Evolutionary conservation across 495 filamentous ascomycete species (phyloP).

Genomic region (Cladorrhinum samala): DNA sequence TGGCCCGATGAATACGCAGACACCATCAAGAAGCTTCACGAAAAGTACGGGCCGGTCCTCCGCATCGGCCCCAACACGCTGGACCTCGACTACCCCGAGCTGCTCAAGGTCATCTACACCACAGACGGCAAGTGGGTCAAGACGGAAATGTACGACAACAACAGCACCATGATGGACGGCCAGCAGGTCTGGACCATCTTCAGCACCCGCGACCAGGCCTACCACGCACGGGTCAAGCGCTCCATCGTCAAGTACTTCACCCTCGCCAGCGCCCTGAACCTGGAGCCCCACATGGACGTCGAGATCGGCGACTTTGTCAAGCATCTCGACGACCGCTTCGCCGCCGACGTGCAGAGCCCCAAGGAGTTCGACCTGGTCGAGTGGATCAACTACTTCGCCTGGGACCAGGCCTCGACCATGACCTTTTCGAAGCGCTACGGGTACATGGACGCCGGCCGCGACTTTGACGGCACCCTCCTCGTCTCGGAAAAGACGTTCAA

Average conservation of each 20-base stretch:
- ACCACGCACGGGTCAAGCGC: constrained; percentile 29
- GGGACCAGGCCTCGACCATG: constrained; percentile 28
- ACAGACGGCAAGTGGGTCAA: constrained; percentile 26
- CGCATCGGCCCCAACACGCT: constrained; percentile 48
- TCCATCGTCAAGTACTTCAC: constrained; percentile 36
- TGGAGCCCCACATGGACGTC: constrained; percentile 32
- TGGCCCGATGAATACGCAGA: constrained; percentile 23
- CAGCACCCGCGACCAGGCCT: constrained; percentile 22
- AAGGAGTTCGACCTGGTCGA: constrained; percentile 26
- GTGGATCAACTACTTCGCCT: constrained; percentile 34
- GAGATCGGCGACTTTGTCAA: constrained; percentile 26
- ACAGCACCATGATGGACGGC: constrained; percentile 30
- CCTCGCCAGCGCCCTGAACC: constrained; percentile 20
- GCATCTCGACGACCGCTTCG: constrained; percentile 31
- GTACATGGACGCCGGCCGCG: constrained; percentile 33
- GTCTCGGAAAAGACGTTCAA: constrained; percentile 37
- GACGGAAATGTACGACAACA: constrained; percentile 37
- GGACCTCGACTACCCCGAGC: constrained; percentile 36
- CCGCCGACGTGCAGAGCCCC: constrained; percentile 12
- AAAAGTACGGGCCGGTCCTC: constrained; percentile 46
- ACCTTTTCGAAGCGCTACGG: constrained; percentile 35
- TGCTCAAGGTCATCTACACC: constrained; percentile 33
- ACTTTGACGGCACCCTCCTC: constrained; percentile 33
- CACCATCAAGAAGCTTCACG: constrained; percentile 33
- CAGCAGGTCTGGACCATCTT: constrained; percentile 33